Evolutionary conservation across 2,329 filamentous ascomycete species (phyloP), one percentile per base, ranked within the genome.

Genomic region (Beauveria sp.): DNA sequence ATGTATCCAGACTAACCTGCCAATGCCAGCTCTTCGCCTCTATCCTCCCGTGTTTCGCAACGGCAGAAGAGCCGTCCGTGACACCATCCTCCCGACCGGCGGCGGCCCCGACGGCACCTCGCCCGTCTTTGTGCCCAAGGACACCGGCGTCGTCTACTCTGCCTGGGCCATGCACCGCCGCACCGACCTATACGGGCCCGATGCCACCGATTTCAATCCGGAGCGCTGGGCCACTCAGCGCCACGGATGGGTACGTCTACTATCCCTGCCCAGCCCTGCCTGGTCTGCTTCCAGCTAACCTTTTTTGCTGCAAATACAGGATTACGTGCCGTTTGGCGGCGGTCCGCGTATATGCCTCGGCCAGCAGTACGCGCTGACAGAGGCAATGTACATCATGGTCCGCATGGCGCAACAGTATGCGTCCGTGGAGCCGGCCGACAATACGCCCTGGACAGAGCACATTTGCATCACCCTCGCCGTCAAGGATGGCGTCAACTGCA

Each of bases 281-380:
- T 34, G 31, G 31, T 18, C 26, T 51, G 18, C 20, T 5, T 28
- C n/a, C 9, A 18, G 49, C 51, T 54, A 54, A 54, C 8, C 9
- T 1, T 5, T 2, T 8, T 7, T n/a, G 5, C 34, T 34, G 7
- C 20, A 43, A 43, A n/a, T 24, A 38, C 20, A 58, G 55, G 73
- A 68, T 7, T 75, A 71, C 50, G 64, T 73, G 2, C 72, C 72
- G 1, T 76, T 76, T 61, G 75, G 73, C 58, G 72, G 71, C 3
- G 74, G 73, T 0, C 74, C 74, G 8, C 65, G 74, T 40, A 70
- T 72, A 5, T 76, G 74, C 52, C 64, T 76, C 3, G 73, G 71
- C 20, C 42, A 61, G 50, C 42, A 61, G 28, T 61, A 40, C 22
- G 59, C 59, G 22, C 42, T 61, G n/a, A 61, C 59, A 6, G 59